Evolutionary conservation across 1,284 basidiomycete genomes (phyloP).

Genomic region (Ustilago loliicola): DNA sequence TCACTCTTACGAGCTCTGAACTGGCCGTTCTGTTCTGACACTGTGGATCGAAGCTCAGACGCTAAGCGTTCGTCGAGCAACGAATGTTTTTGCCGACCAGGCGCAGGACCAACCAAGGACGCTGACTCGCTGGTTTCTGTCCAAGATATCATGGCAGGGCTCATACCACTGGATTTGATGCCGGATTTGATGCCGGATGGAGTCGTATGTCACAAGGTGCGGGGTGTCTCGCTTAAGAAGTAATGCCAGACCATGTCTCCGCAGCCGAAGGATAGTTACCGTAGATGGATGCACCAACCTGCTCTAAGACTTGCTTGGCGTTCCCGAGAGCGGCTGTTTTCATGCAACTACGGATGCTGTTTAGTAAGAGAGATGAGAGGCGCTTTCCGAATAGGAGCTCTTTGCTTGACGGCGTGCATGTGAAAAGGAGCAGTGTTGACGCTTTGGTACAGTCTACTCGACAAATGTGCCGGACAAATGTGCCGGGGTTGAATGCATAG

Average conservation of each 20-base stretch:
- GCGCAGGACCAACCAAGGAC: no score
- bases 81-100: no score
- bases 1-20: no score
- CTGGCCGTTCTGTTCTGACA: no score
- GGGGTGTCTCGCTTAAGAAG: constrained; percentile 9
- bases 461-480: not conserved
- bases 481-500: not conserved
- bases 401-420: constrained; percentile 9
- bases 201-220: no score
- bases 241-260: constrained; percentile 10
- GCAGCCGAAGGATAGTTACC: not conserved
- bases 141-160: no score
- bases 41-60: not conserved
- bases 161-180: no score
- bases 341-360: constrained; percentile 3
- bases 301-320: not conserved
- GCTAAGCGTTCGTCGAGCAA: no score
- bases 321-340: constrained; percentile 11
- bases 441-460: not conserved
- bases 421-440: not conserved
- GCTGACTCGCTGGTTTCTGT: no score
- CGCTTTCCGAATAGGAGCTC: constrained; percentile 20
- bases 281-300: not conserved
- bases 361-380: not conserved
- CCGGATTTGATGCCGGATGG: not conserved